phyloP scores from a whole-genome alignment of 2,329 filamentous ascomycete genomes.

The Xylariaceae sp. region DNA sequence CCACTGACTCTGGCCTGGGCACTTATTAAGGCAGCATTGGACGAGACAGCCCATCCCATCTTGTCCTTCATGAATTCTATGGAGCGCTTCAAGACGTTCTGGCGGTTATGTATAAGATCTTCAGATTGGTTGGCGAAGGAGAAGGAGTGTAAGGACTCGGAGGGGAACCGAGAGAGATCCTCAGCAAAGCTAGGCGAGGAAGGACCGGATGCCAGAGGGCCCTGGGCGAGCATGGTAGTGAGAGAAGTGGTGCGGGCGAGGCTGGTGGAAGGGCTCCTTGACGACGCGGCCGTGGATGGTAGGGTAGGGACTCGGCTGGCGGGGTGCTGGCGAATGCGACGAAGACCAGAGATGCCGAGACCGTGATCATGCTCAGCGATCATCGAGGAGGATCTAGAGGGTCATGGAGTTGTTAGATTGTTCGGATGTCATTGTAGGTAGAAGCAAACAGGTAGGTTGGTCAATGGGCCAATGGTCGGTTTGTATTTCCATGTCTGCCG shows the following conservation, averaged over 20 bases:
- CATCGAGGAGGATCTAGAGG: constrained; percentile 69
- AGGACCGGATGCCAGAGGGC: constrained; percentile 57
- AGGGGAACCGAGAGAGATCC: constrained; percentile 87
- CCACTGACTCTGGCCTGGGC: constrained; percentile 79
- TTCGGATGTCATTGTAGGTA: too few relatives aligned
- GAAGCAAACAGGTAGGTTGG: too few relatives aligned
- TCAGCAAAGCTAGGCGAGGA: constrained; percentile 76
- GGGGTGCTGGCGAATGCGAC: constrained; percentile 87
- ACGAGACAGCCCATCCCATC: constrained; percentile 70
- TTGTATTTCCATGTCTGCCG: too few relatives aligned
- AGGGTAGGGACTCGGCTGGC: constrained; percentile 61
- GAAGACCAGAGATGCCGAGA: constrained; percentile 77
- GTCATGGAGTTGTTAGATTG: too few relatives aligned
- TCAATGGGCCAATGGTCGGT: too few relatives aligned
- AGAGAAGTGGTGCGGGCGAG: constrained; percentile 69
- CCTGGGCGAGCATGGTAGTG: constrained; percentile 59
- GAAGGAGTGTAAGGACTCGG: constrained; percentile 95
- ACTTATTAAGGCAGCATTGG: constrained; percentile 71
- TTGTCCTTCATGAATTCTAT: constrained; percentile 96
- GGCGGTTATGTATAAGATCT: constrained; percentile 83
- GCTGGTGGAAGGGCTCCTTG: constrained; percentile 54
- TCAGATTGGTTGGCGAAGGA: constrained; percentile 96
- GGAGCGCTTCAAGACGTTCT: constrained; percentile 88
- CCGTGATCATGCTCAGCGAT: constrained; percentile 85
- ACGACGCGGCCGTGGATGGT: constrained; percentile 60